Percentiles rank a stretch among this genome's conserved stretches.
These are phyloP conservation scores for Coemansia umbellata DNA, from an alignment of 192 early-diverging fungal species.

Conservation along the genomic window DNA sequence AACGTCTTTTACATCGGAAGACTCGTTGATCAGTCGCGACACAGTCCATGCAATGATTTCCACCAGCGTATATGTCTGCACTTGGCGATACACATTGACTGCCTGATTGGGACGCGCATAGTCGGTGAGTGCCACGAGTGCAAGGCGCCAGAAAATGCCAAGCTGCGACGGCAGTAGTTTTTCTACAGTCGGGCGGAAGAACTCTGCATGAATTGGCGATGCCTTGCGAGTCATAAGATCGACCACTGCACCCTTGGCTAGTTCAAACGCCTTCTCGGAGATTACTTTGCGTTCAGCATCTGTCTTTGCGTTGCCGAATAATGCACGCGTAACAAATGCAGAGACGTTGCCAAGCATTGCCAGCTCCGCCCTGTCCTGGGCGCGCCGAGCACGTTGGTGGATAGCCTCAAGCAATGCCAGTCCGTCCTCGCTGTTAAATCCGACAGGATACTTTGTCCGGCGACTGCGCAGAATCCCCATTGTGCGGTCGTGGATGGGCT, in stretches of 20 bases:
- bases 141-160: slow-evolving; percentile 61
- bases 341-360: slow-evolving; percentile 56
- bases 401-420: slow-evolving; percentile 59
- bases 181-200: slow-evolving; percentile 52
- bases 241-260: slow-evolving; percentile 59
- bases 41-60: slow-evolving; percentile 3
- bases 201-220: slow-evolving; percentile 60
- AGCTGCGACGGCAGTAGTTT: slow-evolving; percentile 28
- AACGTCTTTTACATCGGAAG: background rate
- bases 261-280: slow-evolving; percentile 35
- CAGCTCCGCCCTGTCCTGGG: slow-evolving; percentile 52
- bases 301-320: slow-evolving; percentile 42
- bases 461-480: slow-evolving; percentile 58
- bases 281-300: background rate
- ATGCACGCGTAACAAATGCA: slow-evolving; percentile 56
- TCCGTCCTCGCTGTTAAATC: slow-evolving; percentile 53
- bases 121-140: slow-evolving; percentile 51
- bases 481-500: slow-evolving; percentile 69
- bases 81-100: slow-evolving; percentile 64
- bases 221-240: slow-evolving; percentile 76
- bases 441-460: slow-evolving; percentile 61
- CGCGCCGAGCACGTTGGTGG: slow-evolving; percentile 71
- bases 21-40: slow-evolving; percentile 2
- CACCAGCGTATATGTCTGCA: slow-evolving; percentile 54
- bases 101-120: slow-evolving; percentile 52